Conservation (phyloP, 2,329 filamentous ascomycete genomes). For the Calonectria henricotiae region DNA sequence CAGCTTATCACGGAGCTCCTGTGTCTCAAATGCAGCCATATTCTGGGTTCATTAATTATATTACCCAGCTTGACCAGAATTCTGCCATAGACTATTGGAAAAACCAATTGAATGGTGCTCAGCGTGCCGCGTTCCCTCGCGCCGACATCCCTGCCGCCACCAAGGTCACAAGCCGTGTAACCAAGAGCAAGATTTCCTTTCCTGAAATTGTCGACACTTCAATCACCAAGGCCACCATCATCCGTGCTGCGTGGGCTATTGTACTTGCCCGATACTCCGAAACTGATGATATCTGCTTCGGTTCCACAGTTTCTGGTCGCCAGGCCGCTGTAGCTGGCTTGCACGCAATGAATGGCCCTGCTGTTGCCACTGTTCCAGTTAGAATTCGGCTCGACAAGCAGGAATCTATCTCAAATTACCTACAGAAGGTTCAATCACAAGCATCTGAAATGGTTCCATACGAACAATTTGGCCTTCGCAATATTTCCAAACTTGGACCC, state of each 20-base stretch:
- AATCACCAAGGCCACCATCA: slow-evolving; percentile 17
- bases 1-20: not conserved
- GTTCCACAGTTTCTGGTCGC: slow-evolving; percentile 8
- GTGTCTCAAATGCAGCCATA: not conserved
- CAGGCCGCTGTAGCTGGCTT: slow-evolving; percentile 42
- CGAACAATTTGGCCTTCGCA: slow-evolving; percentile 39
- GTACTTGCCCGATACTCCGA: slow-evolving; percentile 24
- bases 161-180: not conserved
- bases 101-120: not conserved
- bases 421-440: slow-evolving; percentile 55
- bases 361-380: slow-evolving; percentile 56
- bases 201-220: not conserved
- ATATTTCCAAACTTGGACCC: slow-evolving; percentile 40
- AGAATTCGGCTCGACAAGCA: slow-evolving; percentile 49
- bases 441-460: slow-evolving; percentile 37
- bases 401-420: slow-evolving; percentile 57
- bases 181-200: not conserved
- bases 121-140: slow-evolving; percentile 4
- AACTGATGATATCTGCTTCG: slow-evolving; percentile 23
- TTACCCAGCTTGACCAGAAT: not conserved
- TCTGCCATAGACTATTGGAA: slow-evolving; percentile 8
- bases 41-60: slow-evolving; percentile 17
- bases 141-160: not conserved
- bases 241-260: slow-evolving; percentile 24
- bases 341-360: slow-evolving; percentile 47